Percentiles rank a stretch among this genome's conserved stretches.
Conservation (phyloP, 208 protist genomes). For the Naegleria gruberi region DNA sequence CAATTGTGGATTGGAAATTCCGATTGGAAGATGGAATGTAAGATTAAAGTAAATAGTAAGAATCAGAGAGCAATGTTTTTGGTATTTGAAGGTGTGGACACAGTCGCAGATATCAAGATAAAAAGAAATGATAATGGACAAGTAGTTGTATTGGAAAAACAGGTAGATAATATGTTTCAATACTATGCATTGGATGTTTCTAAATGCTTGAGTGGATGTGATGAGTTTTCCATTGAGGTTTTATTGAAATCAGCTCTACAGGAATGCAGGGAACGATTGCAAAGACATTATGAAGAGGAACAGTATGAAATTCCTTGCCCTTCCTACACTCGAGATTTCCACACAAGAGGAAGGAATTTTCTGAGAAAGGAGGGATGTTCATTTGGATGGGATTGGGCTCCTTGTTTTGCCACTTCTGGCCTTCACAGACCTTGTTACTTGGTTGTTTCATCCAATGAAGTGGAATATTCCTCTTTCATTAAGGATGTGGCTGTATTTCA, state of each 20-base stretch:
- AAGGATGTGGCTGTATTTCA: not conserved
- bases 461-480: not conserved
- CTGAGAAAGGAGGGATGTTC: not conserved
- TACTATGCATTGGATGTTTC: not conserved
- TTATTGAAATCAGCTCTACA: not conserved
- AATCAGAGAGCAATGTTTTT: not conserved
- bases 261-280: not conserved
- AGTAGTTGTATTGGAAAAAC: not conserved
- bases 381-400: conserved; percentile 7
- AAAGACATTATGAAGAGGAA: not conserved
- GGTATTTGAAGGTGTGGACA: not conserved
- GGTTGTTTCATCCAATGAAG: too few relatives aligned
- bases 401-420: not conserved
- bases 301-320: not conserved
- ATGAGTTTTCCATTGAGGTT: not conserved
- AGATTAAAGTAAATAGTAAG: too few relatives aligned
- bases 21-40: not conserved
- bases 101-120: not conserved
- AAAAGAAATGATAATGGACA: too few relatives aligned
- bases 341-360: not conserved
- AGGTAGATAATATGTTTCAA: not conserved
- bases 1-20: not conserved
- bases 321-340: not conserved
- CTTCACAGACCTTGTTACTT: not conserved
- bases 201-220: not conserved